Evolutionary conservation across 163 green algal species (phyloP).

Genomic region (Prototheca wickerhamii): DNA sequence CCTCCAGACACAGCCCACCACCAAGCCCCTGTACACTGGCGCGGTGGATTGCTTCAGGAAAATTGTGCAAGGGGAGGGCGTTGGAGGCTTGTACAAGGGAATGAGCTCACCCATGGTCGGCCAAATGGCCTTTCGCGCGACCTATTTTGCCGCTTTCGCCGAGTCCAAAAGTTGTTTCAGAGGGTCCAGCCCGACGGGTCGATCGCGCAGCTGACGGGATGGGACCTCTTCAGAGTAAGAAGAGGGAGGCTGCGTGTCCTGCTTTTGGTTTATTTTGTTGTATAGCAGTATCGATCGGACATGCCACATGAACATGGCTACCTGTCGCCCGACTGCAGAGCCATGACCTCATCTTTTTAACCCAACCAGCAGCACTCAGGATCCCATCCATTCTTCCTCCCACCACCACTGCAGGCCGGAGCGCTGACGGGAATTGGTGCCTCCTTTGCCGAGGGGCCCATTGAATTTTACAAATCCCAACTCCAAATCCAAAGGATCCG

Average conservation of each 20-base stretch:
- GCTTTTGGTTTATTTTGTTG: no score
- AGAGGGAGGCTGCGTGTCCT: no score
- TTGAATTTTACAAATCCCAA: constrained; percentile 97
- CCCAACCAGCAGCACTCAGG: no score
- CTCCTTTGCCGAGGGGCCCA: constrained; percentile 82
- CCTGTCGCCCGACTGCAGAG: no score
- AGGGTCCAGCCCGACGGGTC: no score
- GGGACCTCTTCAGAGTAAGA: no score
- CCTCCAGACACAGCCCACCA: constrained; percentile 77
- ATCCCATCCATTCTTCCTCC: no score
- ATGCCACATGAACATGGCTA: no score
- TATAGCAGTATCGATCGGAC: no score
- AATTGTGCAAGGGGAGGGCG: constrained; percentile 81
- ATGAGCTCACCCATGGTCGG: constrained; percentile 83
- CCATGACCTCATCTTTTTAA: no score
- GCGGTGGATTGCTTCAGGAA: constrained; percentile 81
- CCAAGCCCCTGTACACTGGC: constrained; percentile 85
- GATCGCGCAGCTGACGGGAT: no score
- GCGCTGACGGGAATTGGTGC: constrained; percentile 76
- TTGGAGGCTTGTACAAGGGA: constrained; percentile 85
- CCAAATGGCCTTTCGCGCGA: constrained; percentile 90
- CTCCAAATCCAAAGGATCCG: constrained; percentile 79
- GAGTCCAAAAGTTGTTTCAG: constrained; percentile 63
- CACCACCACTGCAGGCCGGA: no score
- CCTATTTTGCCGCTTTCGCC: constrained; percentile 79